These are phyloP conservation scores for Mycena indigotica DNA, from an alignment of 768 basidiomycete genomes.

Conservation along the genomic window DNA sequence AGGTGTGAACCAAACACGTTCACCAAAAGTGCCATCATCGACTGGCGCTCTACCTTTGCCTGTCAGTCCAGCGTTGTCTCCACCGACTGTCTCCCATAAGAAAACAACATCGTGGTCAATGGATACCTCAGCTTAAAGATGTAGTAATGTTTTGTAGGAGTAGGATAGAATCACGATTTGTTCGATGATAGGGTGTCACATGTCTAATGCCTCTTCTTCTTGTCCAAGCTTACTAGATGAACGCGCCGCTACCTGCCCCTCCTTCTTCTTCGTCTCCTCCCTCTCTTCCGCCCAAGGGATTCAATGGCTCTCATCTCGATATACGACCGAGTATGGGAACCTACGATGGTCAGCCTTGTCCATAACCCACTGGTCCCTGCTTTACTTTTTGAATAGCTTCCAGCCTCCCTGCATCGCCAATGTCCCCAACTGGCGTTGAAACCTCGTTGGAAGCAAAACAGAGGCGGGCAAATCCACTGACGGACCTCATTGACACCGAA, in stretches of 20 bases:
- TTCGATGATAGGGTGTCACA: no score
- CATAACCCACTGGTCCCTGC: constrained; percentile 12
- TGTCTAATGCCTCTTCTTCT: no score
- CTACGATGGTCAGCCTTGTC: constrained; percentile 26
- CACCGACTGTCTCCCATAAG: constrained; percentile 6
- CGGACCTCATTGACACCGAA: constrained; percentile 93
- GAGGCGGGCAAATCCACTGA: constrained; percentile 79
- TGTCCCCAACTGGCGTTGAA: constrained; percentile 33
- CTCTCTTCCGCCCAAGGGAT: constrained; percentile 13
- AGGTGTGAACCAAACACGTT: constrained; percentile 31
- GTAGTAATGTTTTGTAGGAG: neutral
- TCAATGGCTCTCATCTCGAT: constrained; percentile 12
- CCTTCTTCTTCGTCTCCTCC: constrained; percentile 8
- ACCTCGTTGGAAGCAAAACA: constrained; percentile 47
- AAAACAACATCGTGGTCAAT: constrained; percentile 19
- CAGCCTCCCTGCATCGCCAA: constrained; percentile 36
- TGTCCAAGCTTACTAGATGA: neutral
- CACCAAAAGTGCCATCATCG: constrained; percentile 23
- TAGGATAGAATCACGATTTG: neutral
- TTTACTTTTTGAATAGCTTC: constrained; percentile 16
- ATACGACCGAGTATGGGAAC: constrained; percentile 15
- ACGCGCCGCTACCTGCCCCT: neutral
- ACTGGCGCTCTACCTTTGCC: constrained; percentile 16
- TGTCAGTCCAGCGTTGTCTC: constrained; percentile 17
- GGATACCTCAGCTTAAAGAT: constrained; percentile 2